phyloP scores from a whole-genome alignment of 1,284 basidiomycete genomes.

The Cutaneotrichosporon daszewskae region DNA sequence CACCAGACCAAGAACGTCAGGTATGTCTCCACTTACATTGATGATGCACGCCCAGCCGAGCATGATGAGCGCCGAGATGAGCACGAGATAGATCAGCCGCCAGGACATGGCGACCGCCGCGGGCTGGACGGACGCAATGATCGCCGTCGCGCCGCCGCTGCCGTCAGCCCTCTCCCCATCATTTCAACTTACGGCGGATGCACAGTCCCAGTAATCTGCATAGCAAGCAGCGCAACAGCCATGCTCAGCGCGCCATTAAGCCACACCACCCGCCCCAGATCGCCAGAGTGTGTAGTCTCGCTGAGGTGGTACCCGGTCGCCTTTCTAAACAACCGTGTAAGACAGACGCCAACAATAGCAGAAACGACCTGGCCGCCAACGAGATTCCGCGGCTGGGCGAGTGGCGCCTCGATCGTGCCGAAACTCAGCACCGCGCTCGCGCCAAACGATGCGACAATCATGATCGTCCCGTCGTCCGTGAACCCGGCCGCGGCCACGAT shows the following conservation, averaged over 20 bases:
- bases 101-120: constrained; percentile 54
- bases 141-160: constrained; percentile 53
- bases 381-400: constrained; percentile 59
- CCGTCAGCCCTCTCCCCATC: constrained; percentile 4
- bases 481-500: constrained; percentile 49
- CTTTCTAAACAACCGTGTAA: constrained; percentile 57
- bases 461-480: constrained; percentile 3
- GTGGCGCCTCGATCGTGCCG: constrained; percentile 56
- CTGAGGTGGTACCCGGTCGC: constrained; percentile 47
- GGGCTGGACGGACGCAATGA: constrained; percentile 52
- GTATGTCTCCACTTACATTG: constrained; percentile 37
- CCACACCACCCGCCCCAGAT: constrained; percentile 50
- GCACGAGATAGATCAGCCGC: constrained; percentile 58
- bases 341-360: constrained; percentile 53
- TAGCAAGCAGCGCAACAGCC: constrained; percentile 53
- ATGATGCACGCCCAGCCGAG: constrained; percentile 54
- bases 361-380: constrained; percentile 58
- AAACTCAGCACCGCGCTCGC: constrained; percentile 59
- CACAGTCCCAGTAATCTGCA: constrained; percentile 57
- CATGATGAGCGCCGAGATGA: constrained; percentile 55
- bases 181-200: constrained; percentile 56
- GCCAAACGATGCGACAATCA: constrained; percentile 55
- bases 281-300: constrained; percentile 16
- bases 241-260: constrained; percentile 56
- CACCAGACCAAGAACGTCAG: neutral